Base-by-base conservation (phyloP, 1,284 basidiomycete genomes). In the Ustilago sp. region DNA sequence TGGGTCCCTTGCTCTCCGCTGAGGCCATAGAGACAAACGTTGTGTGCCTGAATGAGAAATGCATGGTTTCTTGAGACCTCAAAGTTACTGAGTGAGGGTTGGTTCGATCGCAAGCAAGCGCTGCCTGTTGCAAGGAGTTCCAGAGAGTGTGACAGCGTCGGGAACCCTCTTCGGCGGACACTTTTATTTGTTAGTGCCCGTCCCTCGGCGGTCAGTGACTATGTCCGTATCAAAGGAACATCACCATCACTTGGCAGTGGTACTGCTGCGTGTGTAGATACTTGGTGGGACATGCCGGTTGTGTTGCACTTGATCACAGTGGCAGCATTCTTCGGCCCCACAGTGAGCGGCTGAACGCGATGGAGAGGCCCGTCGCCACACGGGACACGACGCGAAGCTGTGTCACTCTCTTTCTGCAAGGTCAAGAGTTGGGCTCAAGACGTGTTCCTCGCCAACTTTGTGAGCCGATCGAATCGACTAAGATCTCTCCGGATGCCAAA, bases 391-490 rank as follows among this genome's bases (percentile, higher is more conserved):
- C 39, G 13, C 43, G 43, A 45, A 8, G 43, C 43, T 45, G 19
- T 19, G n/a, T 19, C 43, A 45, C 43, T 19, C 43, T 19, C 11
- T 17, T 45, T n/a, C 43, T 45, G 43, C 43, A 45, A 45, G 43
- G 43, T 19, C n/a, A 19, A 19, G 7, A 45, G n/a, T 7, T 45
- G 4, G 17, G 43, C 43, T 45, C 43, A 19, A 8, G 6, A 8
- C 6, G 17, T 45, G 43, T 45, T 45, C 43, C 50, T 34, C 50
- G 50, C 50, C 17, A 51, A 51, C 31, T 31, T 51, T 5, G 11
- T 32, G 31, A 51, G 28, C 50, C 50, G 50, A 51, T 51, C 50
- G 50, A 51, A 51, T 1, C 8, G 31, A 34, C 50, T 34, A 28
- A 51, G 34, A 51, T 32, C 50, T 51, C 8, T 23, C 17, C 31